Evolutionary conservation across 2,329 filamentous ascomycete genomes (phyloP), one percentile per base, ranked within the genome.

Genomic region (Boeremia lycopersici): DNA sequence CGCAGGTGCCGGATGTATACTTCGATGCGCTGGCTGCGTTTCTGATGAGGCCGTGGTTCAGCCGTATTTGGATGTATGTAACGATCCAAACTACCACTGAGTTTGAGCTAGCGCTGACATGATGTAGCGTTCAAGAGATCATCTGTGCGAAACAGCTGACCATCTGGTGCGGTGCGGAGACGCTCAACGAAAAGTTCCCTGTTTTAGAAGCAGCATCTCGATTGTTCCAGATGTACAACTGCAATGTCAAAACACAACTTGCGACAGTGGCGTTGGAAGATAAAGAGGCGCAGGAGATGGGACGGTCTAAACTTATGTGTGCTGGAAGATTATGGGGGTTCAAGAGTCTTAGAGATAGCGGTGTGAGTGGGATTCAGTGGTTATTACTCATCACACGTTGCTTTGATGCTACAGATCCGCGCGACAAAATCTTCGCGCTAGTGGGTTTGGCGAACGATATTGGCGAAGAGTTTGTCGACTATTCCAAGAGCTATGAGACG

Each of bases 61-160:
- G 34, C 10, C 53, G 53, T n/a, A 47, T 56, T n/a, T 56, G 47
- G 47, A 50, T 56, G 35, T 56, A 34, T 4, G 39, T 38, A 33
- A 23, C 39, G 29, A 23, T 23, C 2, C 19, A 23, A 23, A 5
- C 7, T 17, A 35, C 29, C 12, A 34, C 6, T 9, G 15, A 5
- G 7, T 38, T 38, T 4, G 12, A 17, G 10, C 15, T 8, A 5
- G 15, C 34, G 19, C 13, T 40, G 28, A 40, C 9, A 10, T 9
- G 5, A 12, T 12, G 10, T 13, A 48, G 45, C 33, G 36, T 48
- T 6, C 45, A 48, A 7, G 45, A 48, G 17, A 17, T 48, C 8
- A n/a, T 48, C 4, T 33, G n/a, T 23, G 35, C 45, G 8, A 15
- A 15, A 11, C 11, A 34, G 19, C 4, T 34, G 9, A 17, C 13